A percentile compares a stretch with the other conserved stretches of the same genome.
Conservation (phyloP, 768 basidiomycete species). For the Agrocybe praecox region DNA sequence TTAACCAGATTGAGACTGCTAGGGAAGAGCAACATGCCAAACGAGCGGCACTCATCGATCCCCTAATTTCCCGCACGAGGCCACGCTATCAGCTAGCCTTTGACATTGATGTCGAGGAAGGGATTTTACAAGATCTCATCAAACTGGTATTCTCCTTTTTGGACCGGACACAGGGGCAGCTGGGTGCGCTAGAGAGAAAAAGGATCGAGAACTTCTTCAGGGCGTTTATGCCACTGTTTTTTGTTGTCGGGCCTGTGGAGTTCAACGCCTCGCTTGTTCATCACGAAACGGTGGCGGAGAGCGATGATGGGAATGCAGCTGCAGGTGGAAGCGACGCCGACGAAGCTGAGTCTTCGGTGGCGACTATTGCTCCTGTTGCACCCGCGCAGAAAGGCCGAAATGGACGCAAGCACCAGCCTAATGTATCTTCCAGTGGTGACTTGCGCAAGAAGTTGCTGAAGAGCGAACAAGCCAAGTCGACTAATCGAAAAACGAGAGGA, state of each 20-base stretch:
- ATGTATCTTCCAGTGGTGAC: constrained; percentile 48
- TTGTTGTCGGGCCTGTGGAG: constrained; percentile 69
- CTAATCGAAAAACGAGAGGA: constrained; percentile 58
- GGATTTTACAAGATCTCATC: constrained; percentile 77
- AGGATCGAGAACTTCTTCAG: constrained; percentile 84
- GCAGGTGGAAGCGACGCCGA: constrained; percentile 33
- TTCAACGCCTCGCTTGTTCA: constrained; percentile 73
- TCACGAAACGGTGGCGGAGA: constrained; percentile 51
- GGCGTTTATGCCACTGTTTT: constrained; percentile 73
- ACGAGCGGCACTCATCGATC: constrained; percentile 62
- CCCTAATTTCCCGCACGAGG: constrained; percentile 60
- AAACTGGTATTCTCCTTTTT: constrained; percentile 90
- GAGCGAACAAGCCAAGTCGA: constrained; percentile 80
- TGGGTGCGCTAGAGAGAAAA: constrained; percentile 71
- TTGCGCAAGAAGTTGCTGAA: constrained; percentile 80
- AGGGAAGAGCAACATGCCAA: constrained; percentile 81
- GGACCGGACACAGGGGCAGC: constrained; percentile 82
- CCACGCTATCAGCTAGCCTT: constrained; percentile 83
- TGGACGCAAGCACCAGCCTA: constrained; percentile 27
- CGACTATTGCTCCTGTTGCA: background rate
- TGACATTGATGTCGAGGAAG: constrained; percentile 68
- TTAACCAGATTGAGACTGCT: constrained; percentile 83
- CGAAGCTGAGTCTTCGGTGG: background rate
- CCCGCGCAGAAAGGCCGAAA: constrained; percentile 37
- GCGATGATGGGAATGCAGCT: constrained; percentile 45